Percentiles rank a stretch among this genome's conserved stretches.
Conservation (phyloP, 345 rosid species). For the Conringia planisiliqua region DNA sequence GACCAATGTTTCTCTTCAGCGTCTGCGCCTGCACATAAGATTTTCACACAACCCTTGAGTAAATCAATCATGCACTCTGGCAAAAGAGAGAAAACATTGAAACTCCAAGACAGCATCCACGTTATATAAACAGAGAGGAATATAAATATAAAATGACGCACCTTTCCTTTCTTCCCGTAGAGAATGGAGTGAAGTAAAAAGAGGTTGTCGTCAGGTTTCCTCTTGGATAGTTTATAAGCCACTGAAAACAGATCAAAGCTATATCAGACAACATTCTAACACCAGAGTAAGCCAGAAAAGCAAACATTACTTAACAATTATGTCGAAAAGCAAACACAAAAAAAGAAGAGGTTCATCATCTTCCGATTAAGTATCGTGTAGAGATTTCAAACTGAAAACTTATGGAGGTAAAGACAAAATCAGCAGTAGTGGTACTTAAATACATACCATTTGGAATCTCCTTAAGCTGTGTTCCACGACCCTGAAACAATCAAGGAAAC, state of each 20-base stretch:
- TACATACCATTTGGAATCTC: constrained; percentile 89
- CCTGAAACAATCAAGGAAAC: constrained; percentile 44
- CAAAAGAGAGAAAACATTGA: background rate
- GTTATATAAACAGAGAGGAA: background rate
- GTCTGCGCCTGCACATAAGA: constrained; percentile 53
- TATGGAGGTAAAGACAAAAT: background rate
- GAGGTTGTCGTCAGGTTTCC: constrained; percentile 84
- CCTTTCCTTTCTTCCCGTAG: constrained; percentile 97
- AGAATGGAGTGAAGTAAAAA: constrained; percentile 76
- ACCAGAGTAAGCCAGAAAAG: background rate
- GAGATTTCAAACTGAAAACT: background rate
- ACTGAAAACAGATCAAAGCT: constrained; percentile 52
- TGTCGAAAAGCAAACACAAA: background rate
- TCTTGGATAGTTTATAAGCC: constrained; percentile 94
- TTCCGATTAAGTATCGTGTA: background rate
- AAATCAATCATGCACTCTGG: constrained; percentile 10
- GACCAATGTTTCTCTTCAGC: constrained; percentile 82
- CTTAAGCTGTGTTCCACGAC: constrained; percentile 79
- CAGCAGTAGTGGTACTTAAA: background rate
- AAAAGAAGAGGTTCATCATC: background rate
- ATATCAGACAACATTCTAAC: constrained; percentile 4
- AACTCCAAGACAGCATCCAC: background rate
- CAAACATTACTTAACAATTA: too few species aligned
- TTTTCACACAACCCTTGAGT: constrained; percentile 21
- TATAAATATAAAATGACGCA: constrained; percentile 13